phyloP scores from a whole-genome alignment of 257 asterid species.

The Perilla frutescens region DNA sequence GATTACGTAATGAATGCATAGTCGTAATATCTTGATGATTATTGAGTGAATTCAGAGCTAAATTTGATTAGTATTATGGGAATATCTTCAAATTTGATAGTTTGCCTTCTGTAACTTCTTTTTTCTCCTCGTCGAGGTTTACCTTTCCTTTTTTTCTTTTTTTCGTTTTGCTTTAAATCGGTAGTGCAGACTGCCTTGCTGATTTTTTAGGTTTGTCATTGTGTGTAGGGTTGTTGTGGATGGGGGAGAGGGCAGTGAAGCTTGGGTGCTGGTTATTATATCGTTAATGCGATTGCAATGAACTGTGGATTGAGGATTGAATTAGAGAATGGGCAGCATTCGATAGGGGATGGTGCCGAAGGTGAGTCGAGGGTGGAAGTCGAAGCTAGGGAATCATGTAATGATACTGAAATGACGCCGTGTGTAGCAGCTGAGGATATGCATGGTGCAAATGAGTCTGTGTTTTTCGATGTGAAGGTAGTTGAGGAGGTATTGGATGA shows the following conservation, averaged over 20 bases:
- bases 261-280: slow-evolving; percentile 36
- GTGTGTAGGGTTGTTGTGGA: slow-evolving; percentile 37
- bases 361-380: slow-evolving; percentile 45
- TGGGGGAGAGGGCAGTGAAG: slow-evolving; percentile 50
- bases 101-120: neutral
- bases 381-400: slow-evolving; percentile 36
- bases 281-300: slow-evolving; percentile 47
- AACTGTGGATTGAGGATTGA: slow-evolving; percentile 41
- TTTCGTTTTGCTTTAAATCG: slow-evolving; percentile 27
- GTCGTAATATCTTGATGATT: neutral
- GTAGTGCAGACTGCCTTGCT: slow-evolving; percentile 25
- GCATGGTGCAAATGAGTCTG: slow-evolving; percentile 29
- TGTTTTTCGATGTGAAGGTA: slow-evolving; percentile 28
- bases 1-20: slow-evolving; percentile 24
- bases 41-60: slow-evolving; percentile 23
- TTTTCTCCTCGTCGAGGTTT: neutral
- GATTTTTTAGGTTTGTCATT: slow-evolving; percentile 28
- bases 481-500: slow-evolving; percentile 33
- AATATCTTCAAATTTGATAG: neutral
- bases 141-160: neutral
- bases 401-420: slow-evolving; percentile 34
- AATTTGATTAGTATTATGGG: slow-evolving; percentile 3
- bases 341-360: slow-evolving; percentile 38
- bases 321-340: slow-evolving; percentile 40
- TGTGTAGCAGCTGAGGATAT: slow-evolving; percentile 32